A percentile compares a stretch with the other conserved stretches of the same genome.
phyloP scores from a whole-genome alignment of 179 eudicot genomes.

The Nepenthes alata region DNA sequence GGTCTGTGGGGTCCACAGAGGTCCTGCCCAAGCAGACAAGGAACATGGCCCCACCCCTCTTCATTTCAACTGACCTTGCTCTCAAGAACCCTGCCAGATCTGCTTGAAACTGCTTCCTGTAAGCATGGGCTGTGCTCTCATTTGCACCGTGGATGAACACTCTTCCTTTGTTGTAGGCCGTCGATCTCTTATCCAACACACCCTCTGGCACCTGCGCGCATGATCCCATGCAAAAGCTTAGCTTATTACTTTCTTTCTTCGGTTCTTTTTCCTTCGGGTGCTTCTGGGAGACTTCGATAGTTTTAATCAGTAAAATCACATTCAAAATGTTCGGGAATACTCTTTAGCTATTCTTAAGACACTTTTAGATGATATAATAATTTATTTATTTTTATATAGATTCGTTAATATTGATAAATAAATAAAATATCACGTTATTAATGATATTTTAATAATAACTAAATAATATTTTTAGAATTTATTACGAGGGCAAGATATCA shows the following conservation, averaged over 20 bases:
- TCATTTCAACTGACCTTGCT: constrained; percentile 55
- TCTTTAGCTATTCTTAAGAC: too few relatives aligned
- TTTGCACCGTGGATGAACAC: constrained; percentile 68
- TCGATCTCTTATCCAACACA: constrained; percentile 57
- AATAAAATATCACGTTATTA: too few relatives aligned
- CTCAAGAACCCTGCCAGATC: constrained; percentile 48
- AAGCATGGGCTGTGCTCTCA: constrained; percentile 45
- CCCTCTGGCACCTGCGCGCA: constrained; percentile 44
- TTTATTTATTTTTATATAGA: too few relatives aligned
- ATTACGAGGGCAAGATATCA: too few relatives aligned
- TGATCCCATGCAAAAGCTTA: neutral
- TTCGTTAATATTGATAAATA: too few relatives aligned
- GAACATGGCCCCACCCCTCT: constrained; percentile 79
- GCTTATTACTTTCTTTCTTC: neutral
- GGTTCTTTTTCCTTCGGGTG: neutral
- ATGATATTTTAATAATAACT: too few relatives aligned
- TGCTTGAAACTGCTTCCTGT: constrained; percentile 49
- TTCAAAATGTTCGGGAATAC: too few relatives aligned
- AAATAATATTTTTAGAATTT: too few relatives aligned
- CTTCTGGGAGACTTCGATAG: too few relatives aligned
- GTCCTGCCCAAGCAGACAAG: constrained; percentile 70
- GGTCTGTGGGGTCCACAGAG: constrained; percentile 67
- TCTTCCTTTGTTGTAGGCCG: constrained; percentile 62
- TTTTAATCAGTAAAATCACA: too few relatives aligned
- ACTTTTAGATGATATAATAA: too few relatives aligned